A percentile compares a stretch with the other conserved stretches of the same genome.
phyloP scores from a whole-genome alignment of 805 yeast genomes.

The Wickerhamomyces canadensis region DNA sequence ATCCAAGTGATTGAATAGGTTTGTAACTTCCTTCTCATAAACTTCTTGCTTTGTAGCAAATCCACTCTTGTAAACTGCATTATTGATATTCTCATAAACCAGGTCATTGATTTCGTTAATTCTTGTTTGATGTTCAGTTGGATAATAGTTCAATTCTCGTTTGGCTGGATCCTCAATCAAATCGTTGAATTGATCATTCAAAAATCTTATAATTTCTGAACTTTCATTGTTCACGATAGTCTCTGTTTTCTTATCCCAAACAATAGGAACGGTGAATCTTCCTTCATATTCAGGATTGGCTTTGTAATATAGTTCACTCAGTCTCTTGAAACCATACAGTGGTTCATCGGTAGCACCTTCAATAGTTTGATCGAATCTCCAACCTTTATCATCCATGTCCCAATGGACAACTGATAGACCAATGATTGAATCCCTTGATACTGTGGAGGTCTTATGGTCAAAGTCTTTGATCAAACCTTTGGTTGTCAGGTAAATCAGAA shows the following conservation, averaged over 20 bases:
- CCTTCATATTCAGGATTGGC: conserved; percentile 74
- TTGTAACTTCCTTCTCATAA: conserved; percentile 62
- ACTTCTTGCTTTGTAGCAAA: conserved; percentile 82
- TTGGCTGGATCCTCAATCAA: conserved; percentile 41
- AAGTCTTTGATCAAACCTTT: conserved; percentile 60
- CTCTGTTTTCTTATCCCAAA: conserved; percentile 80
- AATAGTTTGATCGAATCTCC: conserved; percentile 64
- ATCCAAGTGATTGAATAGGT: conserved; percentile 62
- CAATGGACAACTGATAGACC: conserved; percentile 82
- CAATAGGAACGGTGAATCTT: conserved; percentile 86
- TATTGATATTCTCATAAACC: conserved; percentile 82
- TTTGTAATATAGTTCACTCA: conserved; percentile 69
- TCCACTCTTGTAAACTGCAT: conserved; percentile 91
- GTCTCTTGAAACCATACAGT: conserved; percentile 49
- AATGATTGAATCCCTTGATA: conserved; percentile 39
- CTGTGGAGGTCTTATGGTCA: conserved; percentile 24
- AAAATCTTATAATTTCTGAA: conserved; percentile 80
- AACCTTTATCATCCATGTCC: conserved; percentile 82
- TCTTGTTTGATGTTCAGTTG: conserved; percentile 42
- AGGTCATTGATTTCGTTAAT: conserved; percentile 78
- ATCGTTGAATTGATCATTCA: conserved; percentile 69
- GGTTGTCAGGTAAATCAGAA: conserved; percentile 63
- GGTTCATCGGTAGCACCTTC: conserved; percentile 49
- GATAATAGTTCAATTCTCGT: conserved; percentile 56
- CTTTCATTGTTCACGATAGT: conserved; percentile 92